phyloP scores from a whole-genome alignment of 2,329 filamentous ascomycete genomes.

The Thermomyces lanuginosus region DNA sequence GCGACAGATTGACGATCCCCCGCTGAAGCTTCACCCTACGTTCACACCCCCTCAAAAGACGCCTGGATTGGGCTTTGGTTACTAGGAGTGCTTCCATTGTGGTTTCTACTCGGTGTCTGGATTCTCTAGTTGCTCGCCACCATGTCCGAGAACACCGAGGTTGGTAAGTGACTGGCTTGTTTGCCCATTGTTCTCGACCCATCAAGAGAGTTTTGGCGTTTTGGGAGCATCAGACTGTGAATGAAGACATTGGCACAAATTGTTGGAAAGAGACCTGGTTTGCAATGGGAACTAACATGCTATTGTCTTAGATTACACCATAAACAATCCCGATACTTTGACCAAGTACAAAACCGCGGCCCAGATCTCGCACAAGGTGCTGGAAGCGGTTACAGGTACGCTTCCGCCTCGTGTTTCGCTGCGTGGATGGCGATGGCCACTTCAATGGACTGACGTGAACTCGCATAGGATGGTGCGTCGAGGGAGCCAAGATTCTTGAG shows the following conservation, averaged over 20 bases:
- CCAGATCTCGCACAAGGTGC: slow-evolving; percentile 86
- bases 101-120: too few species aligned
- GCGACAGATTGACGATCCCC: too few species aligned
- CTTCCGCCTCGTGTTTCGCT: slow-evolving; percentile 4
- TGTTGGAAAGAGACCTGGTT: too few species aligned
- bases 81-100: too few species aligned
- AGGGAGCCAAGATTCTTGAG: slow-evolving; percentile 81
- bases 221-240: too few species aligned
- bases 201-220: too few species aligned
- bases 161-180: slow-evolving; percentile 20
- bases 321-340: slow-evolving; percentile 83
- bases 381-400: slow-evolving; percentile 60
- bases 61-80: too few species aligned
- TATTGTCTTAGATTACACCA: slow-evolving; percentile 54
- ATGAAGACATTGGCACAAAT: too few species aligned
- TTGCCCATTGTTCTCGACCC: neutral
- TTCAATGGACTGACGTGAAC: too few species aligned
- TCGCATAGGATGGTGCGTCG: slow-evolving; percentile 54
- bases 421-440: too few species aligned
- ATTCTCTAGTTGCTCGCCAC: slow-evolving; percentile 17
- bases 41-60: too few species aligned
- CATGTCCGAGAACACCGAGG: slow-evolving; percentile 27
- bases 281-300: slow-evolving; percentile 5
- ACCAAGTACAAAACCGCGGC: slow-evolving; percentile 99
- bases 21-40: too few species aligned